Percentiles rank a stretch among this genome's conserved stretches.
These are phyloP conservation scores for Plectosphaerella plurivora DNA, from an alignment of 2,329 filamentous ascomycete genomes.

Conservation along the genomic window DNA sequence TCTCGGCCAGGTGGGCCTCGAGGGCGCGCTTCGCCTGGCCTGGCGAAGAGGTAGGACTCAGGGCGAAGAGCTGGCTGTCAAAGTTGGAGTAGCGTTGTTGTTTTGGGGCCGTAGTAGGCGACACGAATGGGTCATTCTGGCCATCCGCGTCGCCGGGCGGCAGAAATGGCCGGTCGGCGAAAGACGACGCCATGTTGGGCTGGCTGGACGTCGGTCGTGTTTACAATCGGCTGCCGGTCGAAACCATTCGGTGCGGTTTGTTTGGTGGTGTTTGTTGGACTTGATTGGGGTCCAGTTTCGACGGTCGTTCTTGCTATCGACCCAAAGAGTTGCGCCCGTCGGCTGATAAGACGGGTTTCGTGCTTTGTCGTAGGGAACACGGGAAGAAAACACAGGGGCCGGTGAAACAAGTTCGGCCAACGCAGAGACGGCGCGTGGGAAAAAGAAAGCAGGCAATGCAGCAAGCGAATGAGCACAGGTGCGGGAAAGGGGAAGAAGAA, in stretches of 20 bases:
- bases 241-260: neutral
- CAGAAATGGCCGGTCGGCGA: constrained; percentile 37
- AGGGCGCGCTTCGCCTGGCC: constrained; percentile 83
- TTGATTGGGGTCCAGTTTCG: neutral
- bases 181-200: constrained; percentile 36
- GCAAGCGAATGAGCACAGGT: constrained; percentile 1
- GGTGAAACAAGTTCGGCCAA: no score
- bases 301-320: constrained; percentile 3
- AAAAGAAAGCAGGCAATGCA: constrained; percentile 3
- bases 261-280: neutral
- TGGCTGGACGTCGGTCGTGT: constrained; percentile 9
- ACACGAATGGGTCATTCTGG: constrained; percentile 54
- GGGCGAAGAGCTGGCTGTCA: constrained; percentile 73
- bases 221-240: constrained; percentile 9
- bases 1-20: constrained; percentile 88
- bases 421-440: neutral
- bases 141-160: constrained; percentile 27
- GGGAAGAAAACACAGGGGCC: neutral
- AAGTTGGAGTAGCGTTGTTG: constrained; percentile 77
- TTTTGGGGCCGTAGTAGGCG: constrained; percentile 35
- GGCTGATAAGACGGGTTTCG: neutral
- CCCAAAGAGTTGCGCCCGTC: no score
- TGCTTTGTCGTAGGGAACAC: neutral
- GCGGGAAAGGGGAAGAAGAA: neutral
- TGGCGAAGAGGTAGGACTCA: constrained; percentile 74